These are phyloP conservation scores for Raphanus sativus DNA, from an alignment of 345 rosid genomes.

Conservation along the genomic window DNA sequence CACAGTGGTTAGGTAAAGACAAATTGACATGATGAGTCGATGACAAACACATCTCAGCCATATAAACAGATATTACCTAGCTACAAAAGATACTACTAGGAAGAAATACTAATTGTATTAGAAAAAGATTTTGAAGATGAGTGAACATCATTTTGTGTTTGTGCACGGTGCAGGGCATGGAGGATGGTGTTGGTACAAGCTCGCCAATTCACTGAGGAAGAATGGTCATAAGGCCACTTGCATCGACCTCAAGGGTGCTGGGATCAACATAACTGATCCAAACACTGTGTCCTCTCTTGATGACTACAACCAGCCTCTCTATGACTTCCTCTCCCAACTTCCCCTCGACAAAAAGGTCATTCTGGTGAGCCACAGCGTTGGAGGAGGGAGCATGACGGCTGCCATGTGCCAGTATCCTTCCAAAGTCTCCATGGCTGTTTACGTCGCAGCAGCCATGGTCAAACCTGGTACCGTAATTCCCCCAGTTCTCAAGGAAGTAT, in stretches of 20 bases:
- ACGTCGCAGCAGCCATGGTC: constrained; percentile 49
- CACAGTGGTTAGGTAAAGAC: constrained; percentile 6
- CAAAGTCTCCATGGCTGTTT: constrained; percentile 46
- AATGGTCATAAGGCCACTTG: constrained; percentile 44
- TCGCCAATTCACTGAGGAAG: constrained; percentile 38
- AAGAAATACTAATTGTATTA: not conserved
- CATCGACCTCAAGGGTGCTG: constrained; percentile 49
- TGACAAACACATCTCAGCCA: constrained; percentile 20
- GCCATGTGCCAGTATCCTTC: constrained; percentile 42
- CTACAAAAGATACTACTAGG: not conserved
- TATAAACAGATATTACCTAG: not conserved
- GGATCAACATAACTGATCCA: constrained; percentile 45
- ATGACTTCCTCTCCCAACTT: constrained; percentile 39
- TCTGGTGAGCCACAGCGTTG: constrained; percentile 52
- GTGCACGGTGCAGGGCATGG: constrained; percentile 53
- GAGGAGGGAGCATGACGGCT: constrained; percentile 48
- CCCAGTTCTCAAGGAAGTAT: constrained; percentile 13
- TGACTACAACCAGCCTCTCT: constrained; percentile 47
- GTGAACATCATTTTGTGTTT: constrained; percentile 40
- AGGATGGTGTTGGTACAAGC: constrained; percentile 63
- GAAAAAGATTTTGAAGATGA: constrained; percentile 17
- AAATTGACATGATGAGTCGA: not conserved
- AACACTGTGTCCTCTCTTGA: constrained; percentile 40
- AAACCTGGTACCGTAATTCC: constrained; percentile 37
- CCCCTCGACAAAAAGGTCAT: constrained; percentile 44